Evolutionary conservation across 176 grass and related monocot genomes (phyloP).

Genomic region (Puccinellia tenuiflora): DNA sequence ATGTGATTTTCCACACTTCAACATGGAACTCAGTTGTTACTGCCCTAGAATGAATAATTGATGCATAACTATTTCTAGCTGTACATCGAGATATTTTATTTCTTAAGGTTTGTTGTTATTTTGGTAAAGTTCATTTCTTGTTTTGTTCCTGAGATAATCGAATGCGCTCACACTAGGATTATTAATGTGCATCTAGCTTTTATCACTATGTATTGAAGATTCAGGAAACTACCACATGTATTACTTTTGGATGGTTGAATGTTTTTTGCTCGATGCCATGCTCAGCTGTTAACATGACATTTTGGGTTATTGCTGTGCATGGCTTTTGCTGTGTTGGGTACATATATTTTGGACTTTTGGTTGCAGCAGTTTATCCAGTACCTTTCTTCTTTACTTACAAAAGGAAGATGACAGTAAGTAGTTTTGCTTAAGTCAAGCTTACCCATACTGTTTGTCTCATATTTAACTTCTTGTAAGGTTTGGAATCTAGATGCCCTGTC

Average conservation of each 20-base stretch:
- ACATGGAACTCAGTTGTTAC: background rate
- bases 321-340: background rate
- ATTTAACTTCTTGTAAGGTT: background rate
- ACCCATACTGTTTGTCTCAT: background rate
- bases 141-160: background rate
- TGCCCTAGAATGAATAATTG: background rate
- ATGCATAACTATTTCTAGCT: background rate
- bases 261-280: background rate
- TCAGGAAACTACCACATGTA: background rate
- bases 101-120: background rate
- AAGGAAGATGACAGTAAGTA: background rate
- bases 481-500: background rate
- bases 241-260: background rate
- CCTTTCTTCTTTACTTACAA: background rate
- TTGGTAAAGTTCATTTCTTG: background rate
- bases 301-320: background rate
- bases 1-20: conserved; percentile 1
- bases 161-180: background rate
- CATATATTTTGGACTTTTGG: background rate
- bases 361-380: background rate
- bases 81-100: background rate
- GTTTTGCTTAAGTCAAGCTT: background rate
- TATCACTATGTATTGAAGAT: background rate
- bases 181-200: background rate
- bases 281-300: background rate